Base-by-base conservation (phyloP, 345 rosid genomes). In the Populus tremula region DNA sequence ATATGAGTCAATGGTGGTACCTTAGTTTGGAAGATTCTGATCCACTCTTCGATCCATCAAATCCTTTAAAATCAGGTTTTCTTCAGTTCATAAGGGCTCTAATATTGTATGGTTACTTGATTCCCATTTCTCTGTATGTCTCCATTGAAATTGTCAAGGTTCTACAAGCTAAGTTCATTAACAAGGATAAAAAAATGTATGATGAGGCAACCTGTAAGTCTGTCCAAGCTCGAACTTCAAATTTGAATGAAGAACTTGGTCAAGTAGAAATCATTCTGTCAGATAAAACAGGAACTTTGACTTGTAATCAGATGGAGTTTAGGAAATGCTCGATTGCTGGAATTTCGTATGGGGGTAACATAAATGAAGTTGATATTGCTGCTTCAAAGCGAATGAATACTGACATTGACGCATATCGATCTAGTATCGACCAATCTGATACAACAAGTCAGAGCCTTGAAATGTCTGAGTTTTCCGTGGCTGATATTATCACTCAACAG, bases 241-340 rank as follows among this genome's bases (percentile, higher is more conserved):
- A 92, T 72, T 80, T 91, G 65, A 92, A 91, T 69, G 93, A 91
- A 80, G 97, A 92, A 81, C 88, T 92, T 18, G 97, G 97, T 63
- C 97, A 89, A 82, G 95, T 93, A 27, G 90, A 91, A 41, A 93
- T 88, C 1, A 86, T 91, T 77, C 82, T 91, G 20, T 89, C 97
- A 2, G 97, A 91, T 77, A 93, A 93, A 86, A 93, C 96, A 1
- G 97, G 96, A 66, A 93, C 97, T 25, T 84, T 93, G 88, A 93
- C 97, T 14, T 88, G 97, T 81, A 91, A 93, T 72, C 95, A 81
- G 80, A 93, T 93, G 97, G 94, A 93, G 21, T 91, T 93, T 69
- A 77, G 84, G 85, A 93, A 91, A 84, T 93, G 97, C 78, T 93
- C 97, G 1, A 89, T 93, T 31, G 95, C 92, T 3, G 94, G 97